Evolutionary conservation across 1,284 basidiomycete genomes (phyloP).

Genomic region (Ceratobasidium sp.): DNA sequence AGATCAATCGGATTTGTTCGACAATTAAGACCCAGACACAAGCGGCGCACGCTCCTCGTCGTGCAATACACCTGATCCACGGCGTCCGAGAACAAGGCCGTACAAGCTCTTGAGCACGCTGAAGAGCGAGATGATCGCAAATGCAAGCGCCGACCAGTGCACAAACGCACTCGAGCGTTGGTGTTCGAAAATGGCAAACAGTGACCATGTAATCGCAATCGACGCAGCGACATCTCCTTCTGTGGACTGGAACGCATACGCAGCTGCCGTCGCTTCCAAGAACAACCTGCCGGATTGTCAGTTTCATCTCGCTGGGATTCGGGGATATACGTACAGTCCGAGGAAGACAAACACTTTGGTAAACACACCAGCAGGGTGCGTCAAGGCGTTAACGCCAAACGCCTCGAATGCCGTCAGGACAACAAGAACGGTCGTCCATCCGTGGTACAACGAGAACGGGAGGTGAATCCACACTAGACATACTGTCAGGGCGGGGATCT

Average conservation of each 20-base stretch:
- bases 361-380: conserved; percentile 77
- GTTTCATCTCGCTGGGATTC: conserved; percentile 40
- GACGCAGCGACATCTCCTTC: conserved; percentile 93
- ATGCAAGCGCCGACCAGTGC: conserved; percentile 87
- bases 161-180: conserved; percentile 68
- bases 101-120: conserved; percentile 79
- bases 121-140: conserved; percentile 83
- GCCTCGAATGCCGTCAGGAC: conserved; percentile 89
- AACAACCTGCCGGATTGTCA: conserved; percentile 66
- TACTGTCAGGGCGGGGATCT: background rate
- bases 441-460: conserved; percentile 93
- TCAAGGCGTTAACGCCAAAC: conserved; percentile 79
- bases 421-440: conserved; percentile 92
- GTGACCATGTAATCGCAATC: conserved; percentile 81
- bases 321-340: conserved; percentile 60
- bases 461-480: conserved; percentile 75
- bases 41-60: conserved; percentile 90
- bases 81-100: conserved; percentile 54
- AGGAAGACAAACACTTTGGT: conserved; percentile 96
- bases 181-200: conserved; percentile 83
- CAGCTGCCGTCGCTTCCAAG: conserved; percentile 89
- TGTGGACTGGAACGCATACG: conserved; percentile 86
- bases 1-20: no score
- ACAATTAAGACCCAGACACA: conserved; percentile 42
- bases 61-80: conserved; percentile 59